Base-by-base conservation (phyloP, 2,329 filamentous ascomycete species). In the Paracoccidioides brasiliensis region DNA sequence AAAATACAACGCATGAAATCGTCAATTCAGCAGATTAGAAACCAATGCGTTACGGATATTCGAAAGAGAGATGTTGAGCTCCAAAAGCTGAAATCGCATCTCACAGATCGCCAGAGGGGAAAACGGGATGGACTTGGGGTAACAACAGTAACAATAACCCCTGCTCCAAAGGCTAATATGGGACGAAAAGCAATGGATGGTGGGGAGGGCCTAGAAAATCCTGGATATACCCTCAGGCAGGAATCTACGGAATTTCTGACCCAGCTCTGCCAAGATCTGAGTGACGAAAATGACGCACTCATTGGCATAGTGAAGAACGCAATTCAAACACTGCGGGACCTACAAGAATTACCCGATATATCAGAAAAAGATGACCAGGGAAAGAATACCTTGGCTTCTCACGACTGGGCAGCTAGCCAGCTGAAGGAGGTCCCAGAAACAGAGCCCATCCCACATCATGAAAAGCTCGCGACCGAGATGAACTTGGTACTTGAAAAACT, bases 201-300 rank as follows among this genome's bases (percentile, higher is more conserved):
- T 7, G 69, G 67, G 6, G 69, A 71, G 7, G 73, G 76, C 46
- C 61, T 80, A 9, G 78, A 71, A 67, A 80, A 73, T 68, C 80
- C 71, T 58, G 78, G 70, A 54, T 84, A 91, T 69, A 86, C 82
- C 62, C 73, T 97, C 58, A 84, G 84, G 64, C 82, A 85, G 67
- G 93, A 97, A 72, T 95, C 91, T 4, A 95, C 91, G 50, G 84
- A 90, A 52, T 96, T 96, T 66, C 74, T 98, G 56, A 93, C 90
- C 0, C 84, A 87, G 64, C 74, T 95, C 57, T 90, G 88, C 35
- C 86, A 87, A 67, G 83, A 82, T 42, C 74, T 97, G 56, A 93
- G 89, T 65, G 88, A 95, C 61, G 93, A 98, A 69, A 98, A 98
- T 64, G 90, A 96, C 66, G 80, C 81, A 4, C 72, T 97, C 10